Evolutionary conservation across 345 rosid species (phyloP).

Genomic region (Hirschfeldia incana): DNA sequence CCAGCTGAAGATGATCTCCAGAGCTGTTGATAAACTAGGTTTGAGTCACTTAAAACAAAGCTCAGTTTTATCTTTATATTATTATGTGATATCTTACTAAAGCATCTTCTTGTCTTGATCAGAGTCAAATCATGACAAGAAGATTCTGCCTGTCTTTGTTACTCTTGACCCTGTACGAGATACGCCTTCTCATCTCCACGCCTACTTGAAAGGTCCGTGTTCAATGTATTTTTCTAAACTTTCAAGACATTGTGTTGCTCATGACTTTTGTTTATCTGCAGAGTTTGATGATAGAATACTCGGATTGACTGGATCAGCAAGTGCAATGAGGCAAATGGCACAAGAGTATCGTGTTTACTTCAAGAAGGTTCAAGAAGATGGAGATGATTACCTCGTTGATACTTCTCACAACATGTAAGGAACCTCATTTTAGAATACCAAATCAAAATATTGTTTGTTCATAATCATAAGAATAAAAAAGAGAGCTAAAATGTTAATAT

Average conservation of each 20-base stretch:
- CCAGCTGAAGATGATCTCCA: conserved; percentile 63
- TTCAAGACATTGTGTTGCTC: background rate
- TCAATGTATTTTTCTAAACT: background rate
- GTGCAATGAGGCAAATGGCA: conserved; percentile 78
- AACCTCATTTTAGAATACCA: background rate
- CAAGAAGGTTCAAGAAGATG: conserved; percentile 84
- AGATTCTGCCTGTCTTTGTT: conserved; percentile 75
- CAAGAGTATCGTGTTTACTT: conserved; percentile 81
- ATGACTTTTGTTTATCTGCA: conserved; percentile 4
- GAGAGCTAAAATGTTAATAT: background rate
- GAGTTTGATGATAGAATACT: conserved; percentile 75
- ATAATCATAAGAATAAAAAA: background rate
- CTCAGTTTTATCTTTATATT: background rate
- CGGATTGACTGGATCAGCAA: conserved; percentile 68
- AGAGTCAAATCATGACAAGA: conserved; percentile 56
- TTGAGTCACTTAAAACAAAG: conserved; percentile 7
- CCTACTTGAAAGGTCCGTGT: conserved; percentile 71
- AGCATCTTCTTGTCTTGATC: conserved; percentile 32
- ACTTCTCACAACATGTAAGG: conserved; percentile 78
- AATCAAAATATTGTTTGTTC: too few relatives aligned
- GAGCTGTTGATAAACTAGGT: conserved; percentile 71
- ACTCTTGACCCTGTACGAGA: conserved; percentile 96
- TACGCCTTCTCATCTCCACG: conserved; percentile 64
- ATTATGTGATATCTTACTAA: background rate
- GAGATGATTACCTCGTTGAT: conserved; percentile 87